A percentile compares a stretch with the other conserved stretches of the same genome.
These are phyloP conservation scores for Eleusine coracana DNA, from an alignment of 176 grass and related monocot species.

Conservation along the genomic window DNA sequence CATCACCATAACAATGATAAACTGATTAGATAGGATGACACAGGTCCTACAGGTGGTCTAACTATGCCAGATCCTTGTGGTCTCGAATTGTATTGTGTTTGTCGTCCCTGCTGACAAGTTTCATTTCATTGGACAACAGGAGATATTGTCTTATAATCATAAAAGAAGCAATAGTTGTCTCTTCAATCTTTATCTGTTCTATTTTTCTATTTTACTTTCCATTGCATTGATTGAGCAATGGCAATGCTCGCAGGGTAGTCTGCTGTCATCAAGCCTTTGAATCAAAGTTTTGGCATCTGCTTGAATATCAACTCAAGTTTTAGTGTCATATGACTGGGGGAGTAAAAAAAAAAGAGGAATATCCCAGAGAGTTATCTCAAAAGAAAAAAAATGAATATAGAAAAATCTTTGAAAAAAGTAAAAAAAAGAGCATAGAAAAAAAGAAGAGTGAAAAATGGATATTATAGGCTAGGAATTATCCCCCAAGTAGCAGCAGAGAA, in stretches of 20 bases:
- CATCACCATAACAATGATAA: too few relatives aligned
- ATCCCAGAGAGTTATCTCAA: background rate
- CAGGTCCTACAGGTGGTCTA: background rate
- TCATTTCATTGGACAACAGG: background rate
- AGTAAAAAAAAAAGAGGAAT: conserved; percentile 32
- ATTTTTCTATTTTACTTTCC: background rate
- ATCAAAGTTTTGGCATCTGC: conserved; percentile 50
- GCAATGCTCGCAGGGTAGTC: conserved; percentile 69
- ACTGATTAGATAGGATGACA: background rate
- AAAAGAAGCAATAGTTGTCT: background rate
- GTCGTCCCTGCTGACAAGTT: background rate
- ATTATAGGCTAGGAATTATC: conserved; percentile 36
- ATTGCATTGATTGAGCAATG: conserved; percentile 59
- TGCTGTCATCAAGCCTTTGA: conserved; percentile 62
- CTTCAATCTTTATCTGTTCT: conserved; percentile 16
- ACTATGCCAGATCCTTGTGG: conserved; percentile 9
- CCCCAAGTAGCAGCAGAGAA: conserved; percentile 34
- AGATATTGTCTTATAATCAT: background rate
- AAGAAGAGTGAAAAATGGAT: background rate
- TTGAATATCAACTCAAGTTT: conserved; percentile 45
- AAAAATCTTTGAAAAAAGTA: conserved; percentile 24
- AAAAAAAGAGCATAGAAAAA: conserved; percentile 32
- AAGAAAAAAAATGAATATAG: conserved; percentile 9
- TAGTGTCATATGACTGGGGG: conserved; percentile 51
- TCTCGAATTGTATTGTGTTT: background rate